Base-by-base conservation (phyloP, 2,329 filamentous ascomycete species). In the Aotearoamyces nothofagi region DNA sequence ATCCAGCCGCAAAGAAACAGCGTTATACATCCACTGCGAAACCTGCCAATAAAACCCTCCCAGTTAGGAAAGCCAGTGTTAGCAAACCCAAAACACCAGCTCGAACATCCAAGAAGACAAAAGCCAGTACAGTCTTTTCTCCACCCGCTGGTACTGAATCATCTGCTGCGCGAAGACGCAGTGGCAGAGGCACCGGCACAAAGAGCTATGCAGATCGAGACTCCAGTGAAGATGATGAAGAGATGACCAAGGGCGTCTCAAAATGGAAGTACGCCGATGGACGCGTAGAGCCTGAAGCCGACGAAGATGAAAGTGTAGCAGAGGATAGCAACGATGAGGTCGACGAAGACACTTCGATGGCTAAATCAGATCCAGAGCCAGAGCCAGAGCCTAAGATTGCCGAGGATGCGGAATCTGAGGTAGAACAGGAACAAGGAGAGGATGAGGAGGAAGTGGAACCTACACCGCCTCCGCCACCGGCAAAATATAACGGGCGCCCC, bases 181-280 rank as follows among this genome's bases (percentile, higher is more conserved):
- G 51, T 32, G 50, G 49, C 11, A 41, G 53, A 35, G 52, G 38
- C 44, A 53, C 37, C 40, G 60, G 39, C 49, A 50, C 34, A 12
- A 41, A 35, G n/a, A 44, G 33, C 8, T 55, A 55, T 33, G 43
- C 39, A 9, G 53, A 56, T 31, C 39, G 47, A 19, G 54, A 54
- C 29, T 54, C 55, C 26, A 56, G 47, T 22, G 59, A 54, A 22
- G 57, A 52, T 26, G 52, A 51, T 17, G 44, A 52, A 33, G 52
- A 53, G 32, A 52, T 54, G 50, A 39, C 42, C 35, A 38, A 47
- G 17, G 49, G 49, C 4, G 49, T 52, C 16, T 38, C 44, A 8
- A 39, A 45, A 23, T 51, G 44, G 39, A 41, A 42, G 17, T 49
- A 56, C 51, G 29, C 55, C 50, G 35, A 62, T 50, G 37, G 52